Base-by-base conservation (phyloP, 2,329 filamentous ascomycete genomes). In the Metarhizium rileyi region DNA sequence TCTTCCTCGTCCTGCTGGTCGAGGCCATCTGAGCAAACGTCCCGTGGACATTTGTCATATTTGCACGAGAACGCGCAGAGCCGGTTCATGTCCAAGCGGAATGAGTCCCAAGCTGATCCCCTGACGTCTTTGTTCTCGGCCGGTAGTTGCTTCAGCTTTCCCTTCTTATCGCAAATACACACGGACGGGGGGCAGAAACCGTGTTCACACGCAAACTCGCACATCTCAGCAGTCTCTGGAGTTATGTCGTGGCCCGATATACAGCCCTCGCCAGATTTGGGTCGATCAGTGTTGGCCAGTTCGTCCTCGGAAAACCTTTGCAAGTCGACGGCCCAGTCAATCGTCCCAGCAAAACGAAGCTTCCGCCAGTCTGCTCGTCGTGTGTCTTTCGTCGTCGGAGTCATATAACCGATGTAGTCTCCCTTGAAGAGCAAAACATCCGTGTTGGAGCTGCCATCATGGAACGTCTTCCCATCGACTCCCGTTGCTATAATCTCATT, bases 311-410 rank as follows among this genome's bases (percentile, higher is more conserved):
- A 45, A 23, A 49, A 49, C 7, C 14, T n/a, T 18, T 49, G 26
- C n/a, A 52, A 27, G 35, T 52, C 48, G 22, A 52, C 27, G 22
- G 51, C 48, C 45, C 48, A 52, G 22, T 50, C 47, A 4, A 20
- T 41, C 2, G 35, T 48, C 8, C 51, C 51, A 5, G 38, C 51
- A 18, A 52, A 47, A 20, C 45, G 48, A 1, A 50, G 20, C 23
- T 20, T n/a, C 18, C 42, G 30, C 20, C 22, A 50, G 16, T 46
- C 25, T 6, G 9, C n/a, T 4, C 8, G 22, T 2, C 48, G 26
- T 10, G 25, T 46, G 5, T 35, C 50, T 12, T 47, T 49, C 9
- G 33, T 49, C 2, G 18, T 27, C 9, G 27, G 38, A 5, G 49
- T 44, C 46, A 43, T 48, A 20, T 48, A 40, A 18, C 38, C 27